Evolutionary conservation across 192 early-diverging fungal genomes (phyloP).

Genomic region (Rhizoclosmatium globosum): DNA sequence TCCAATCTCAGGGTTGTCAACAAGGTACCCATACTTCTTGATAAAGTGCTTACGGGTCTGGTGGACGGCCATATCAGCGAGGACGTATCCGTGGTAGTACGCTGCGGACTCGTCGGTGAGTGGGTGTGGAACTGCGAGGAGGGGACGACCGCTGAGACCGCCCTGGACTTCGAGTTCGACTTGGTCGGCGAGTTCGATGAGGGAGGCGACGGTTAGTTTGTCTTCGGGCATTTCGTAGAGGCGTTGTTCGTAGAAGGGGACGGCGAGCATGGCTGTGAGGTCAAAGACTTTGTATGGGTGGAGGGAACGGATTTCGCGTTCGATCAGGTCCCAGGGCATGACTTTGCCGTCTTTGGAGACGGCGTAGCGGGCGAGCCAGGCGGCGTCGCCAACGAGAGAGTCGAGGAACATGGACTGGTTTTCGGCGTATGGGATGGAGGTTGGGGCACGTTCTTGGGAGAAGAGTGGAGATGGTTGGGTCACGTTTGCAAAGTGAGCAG

Average conservation of each 20-base stretch:
- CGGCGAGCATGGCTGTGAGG: conserved; percentile 46
- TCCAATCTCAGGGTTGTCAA: conserved; percentile 46
- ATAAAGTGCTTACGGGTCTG: conserved; percentile 49
- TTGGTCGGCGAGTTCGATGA: conserved; percentile 48
- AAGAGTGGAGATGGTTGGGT: conserved; percentile 44
- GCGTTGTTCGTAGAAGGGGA: conserved; percentile 45
- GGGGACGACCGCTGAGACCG: conserved; percentile 36
- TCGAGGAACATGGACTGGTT: conserved; percentile 52
- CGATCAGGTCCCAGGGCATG: conserved; percentile 51
- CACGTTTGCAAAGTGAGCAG: conserved; percentile 51
- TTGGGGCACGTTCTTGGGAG: conserved; percentile 49
- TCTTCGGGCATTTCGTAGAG: conserved; percentile 49
- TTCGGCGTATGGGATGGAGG: conserved; percentile 48
- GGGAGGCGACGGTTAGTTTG: conserved; percentile 38
- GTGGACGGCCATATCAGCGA: conserved; percentile 51
- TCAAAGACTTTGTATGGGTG: conserved; percentile 46
- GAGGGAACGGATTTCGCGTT: conserved; percentile 31
- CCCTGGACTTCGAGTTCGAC: conserved; percentile 48
- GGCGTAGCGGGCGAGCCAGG: conserved; percentile 49
- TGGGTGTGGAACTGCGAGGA: conserved; percentile 45
- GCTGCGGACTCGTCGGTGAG: conserved; percentile 46
- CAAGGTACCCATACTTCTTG: conserved; percentile 44
- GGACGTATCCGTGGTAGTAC: conserved; percentile 52
- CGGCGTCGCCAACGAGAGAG: conserved; percentile 43
- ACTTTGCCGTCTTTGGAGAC: conserved; percentile 34